A percentile compares a stretch with the other conserved stretches of the same genome.
These are phyloP conservation scores for Aspergillus ibericus DNA, from an alignment of 2,329 filamentous ascomycete genomes.

Conservation along the genomic window DNA sequence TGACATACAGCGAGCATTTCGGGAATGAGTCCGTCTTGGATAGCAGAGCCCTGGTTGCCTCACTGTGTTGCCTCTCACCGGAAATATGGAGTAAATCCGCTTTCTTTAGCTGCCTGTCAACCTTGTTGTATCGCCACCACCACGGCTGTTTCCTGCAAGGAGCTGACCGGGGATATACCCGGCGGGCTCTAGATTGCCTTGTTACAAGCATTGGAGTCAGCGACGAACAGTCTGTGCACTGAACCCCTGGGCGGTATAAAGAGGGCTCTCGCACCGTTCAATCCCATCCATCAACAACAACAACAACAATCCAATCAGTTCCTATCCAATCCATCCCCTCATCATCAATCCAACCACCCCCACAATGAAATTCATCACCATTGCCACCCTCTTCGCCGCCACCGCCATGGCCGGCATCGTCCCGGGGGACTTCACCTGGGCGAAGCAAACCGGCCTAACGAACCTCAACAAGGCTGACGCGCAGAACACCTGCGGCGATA, in stretches of 20 bases:
- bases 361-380: conserved; percentile 31
- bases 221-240: neutral
- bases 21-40: too few species aligned
- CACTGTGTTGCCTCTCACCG: neutral
- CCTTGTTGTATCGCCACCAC: neutral
- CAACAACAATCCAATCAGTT: conserved; percentile 5
- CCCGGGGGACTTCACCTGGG: neutral
- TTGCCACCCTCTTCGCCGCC: conserved; percentile 23
- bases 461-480: conserved; percentile 8
- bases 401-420: conserved; percentile 10
- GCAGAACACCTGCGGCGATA: conserved; percentile 4
- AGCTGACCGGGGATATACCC: neutral
- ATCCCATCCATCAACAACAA: conserved; percentile 6
- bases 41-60: neutral
- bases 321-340: neutral
- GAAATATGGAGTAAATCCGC: too few species aligned
- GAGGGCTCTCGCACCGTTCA: too few species aligned
- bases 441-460: neutral
- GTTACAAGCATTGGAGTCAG: neutral
- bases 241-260: neutral
- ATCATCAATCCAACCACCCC: neutral
- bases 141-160: neutral
- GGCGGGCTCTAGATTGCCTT: neutral
- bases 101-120: too few species aligned
- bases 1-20: neutral